phyloP scores from a whole-genome alignment of 805 yeast species.

The Wickerhamomyces xylosicus region DNA sequence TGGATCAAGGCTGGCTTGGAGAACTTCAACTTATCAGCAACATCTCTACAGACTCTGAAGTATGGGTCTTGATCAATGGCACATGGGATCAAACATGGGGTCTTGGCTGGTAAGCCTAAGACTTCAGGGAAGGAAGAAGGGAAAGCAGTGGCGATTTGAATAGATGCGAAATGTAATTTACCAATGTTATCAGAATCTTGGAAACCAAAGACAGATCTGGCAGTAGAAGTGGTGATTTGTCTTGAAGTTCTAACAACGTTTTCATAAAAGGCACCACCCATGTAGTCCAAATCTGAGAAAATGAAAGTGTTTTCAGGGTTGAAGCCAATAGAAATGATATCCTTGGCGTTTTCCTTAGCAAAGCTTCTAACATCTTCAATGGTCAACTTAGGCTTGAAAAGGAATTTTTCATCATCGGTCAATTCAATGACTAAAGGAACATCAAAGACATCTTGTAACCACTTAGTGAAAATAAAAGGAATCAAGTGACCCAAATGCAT shows the following conservation, averaged over 20 bases:
- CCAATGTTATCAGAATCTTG: conserved; percentile 93
- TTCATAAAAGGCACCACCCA: conserved; percentile 92
- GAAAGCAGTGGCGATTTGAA: conserved; percentile 93
- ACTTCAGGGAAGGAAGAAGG: conserved; percentile 94
- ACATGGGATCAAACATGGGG: conserved; percentile 96
- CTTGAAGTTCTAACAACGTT: conserved; percentile 88
- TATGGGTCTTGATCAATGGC: conserved; percentile 99
- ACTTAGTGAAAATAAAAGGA: conserved; percentile 90
- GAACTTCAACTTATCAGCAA: conserved; percentile 85
- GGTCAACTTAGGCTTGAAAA: conserved; percentile 84
- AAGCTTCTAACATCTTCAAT: conserved; percentile 80
- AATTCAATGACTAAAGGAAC: conserved; percentile 89
- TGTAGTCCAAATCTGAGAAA: conserved; percentile 84
- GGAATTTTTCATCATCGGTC: conserved; percentile 94
- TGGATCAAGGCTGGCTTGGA: conserved; percentile 89
- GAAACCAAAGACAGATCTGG: conserved; percentile 94
- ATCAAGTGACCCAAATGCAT: conserved; percentile 97
- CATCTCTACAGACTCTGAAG: conserved; percentile 95
- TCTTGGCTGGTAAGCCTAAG: conserved; percentile 74
- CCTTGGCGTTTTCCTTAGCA: conserved; percentile 79
- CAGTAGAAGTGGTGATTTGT: conserved; percentile 94
- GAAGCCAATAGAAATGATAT: conserved; percentile 89
- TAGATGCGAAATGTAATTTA: conserved; percentile 86
- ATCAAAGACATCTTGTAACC: conserved; percentile 97
- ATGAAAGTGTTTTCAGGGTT: conserved; percentile 91